These are phyloP conservation scores for Pseudomonodictys pantanalensis DNA, from an alignment of 495 filamentous ascomycete species.

Conservation along the genomic window DNA sequence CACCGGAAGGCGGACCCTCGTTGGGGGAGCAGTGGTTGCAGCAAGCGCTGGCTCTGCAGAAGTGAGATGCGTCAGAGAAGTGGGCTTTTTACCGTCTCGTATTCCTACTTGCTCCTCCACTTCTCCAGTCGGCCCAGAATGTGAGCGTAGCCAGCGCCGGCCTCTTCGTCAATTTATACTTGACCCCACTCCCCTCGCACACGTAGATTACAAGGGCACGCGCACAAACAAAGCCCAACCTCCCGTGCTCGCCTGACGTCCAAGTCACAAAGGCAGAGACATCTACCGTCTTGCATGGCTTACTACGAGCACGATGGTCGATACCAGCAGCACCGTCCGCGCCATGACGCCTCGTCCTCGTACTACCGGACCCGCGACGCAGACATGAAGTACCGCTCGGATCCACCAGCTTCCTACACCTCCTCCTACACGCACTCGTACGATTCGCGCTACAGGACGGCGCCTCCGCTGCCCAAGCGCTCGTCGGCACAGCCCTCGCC, in stretches of 20 bases:
- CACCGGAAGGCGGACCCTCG: not conserved
- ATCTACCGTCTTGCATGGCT: slow-evolving; percentile 22
- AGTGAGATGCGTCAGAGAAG: not conserved
- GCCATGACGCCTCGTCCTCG: slow-evolving; percentile 20
- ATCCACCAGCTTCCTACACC: not conserved
- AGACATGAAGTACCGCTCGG: slow-evolving; percentile 17
- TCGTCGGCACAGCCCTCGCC: slow-evolving; percentile 20
- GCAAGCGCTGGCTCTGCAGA: not conserved
- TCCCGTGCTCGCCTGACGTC: slow-evolving; percentile 14
- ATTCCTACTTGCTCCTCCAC: not conserved
- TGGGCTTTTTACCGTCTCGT: not conserved
- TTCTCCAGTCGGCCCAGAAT: too few species aligned
- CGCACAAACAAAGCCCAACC: not conserved
- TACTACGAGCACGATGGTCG: slow-evolving; percentile 23
- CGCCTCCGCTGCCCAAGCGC: slow-evolving; percentile 25
- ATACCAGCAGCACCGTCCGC: slow-evolving; percentile 6
- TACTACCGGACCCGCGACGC: slow-evolving; percentile 17
- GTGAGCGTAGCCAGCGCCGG: not conserved
- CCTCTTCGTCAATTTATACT: not conserved
- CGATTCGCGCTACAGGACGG: slow-evolving; percentile 29
- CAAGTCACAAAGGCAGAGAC: not conserved
- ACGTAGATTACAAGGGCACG: not conserved
- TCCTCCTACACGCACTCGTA: slow-evolving; percentile 30
- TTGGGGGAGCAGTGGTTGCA: too few species aligned
- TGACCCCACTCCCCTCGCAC: not conserved